Evolutionary conservation across 768 basidiomycete species (phyloP).

Genomic region (Phaffia australis): DNA sequence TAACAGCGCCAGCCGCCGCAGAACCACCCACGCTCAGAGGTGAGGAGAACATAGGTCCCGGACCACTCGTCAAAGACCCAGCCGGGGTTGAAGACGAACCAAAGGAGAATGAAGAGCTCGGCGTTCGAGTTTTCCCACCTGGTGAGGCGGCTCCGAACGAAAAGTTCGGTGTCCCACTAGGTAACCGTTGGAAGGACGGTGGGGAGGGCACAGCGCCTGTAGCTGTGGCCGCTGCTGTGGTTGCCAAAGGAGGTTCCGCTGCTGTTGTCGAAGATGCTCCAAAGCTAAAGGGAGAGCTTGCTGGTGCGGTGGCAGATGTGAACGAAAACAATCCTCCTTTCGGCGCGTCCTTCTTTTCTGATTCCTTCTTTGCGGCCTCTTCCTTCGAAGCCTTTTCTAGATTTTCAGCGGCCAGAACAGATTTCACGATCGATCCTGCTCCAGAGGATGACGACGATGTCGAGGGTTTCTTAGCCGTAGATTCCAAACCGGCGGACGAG

Average conservation of each 20-base stretch:
- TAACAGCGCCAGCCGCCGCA: not conserved
- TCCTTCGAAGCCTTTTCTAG: not conserved
- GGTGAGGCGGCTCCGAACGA: conserved; percentile 21
- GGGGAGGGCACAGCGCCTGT: conserved; percentile 2
- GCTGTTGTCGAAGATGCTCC: not conserved
- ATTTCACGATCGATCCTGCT: not conserved
- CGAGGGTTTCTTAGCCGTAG: not conserved
- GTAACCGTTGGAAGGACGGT: conserved; percentile 20
- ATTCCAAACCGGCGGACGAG: not conserved
- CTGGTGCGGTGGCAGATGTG: conserved; percentile 2
- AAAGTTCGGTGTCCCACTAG: conserved; percentile 25
- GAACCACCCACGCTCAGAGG: conserved; percentile 5
- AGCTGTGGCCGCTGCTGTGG: not conserved
- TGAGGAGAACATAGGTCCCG: conserved; percentile 12
- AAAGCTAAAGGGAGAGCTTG: conserved; percentile 1
- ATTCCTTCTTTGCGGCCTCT: not conserved
- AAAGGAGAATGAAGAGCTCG: conserved; percentile 2
- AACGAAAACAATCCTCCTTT: conserved; percentile 15
- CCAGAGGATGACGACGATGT: not conserved
- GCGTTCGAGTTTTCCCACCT: not conserved
- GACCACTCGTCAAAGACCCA: not conserved
- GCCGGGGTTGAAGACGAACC: not conserved
- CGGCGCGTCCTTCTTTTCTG: not conserved
- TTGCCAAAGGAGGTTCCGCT: not conserved
- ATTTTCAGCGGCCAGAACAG: not conserved